Evolutionary conservation across 1,284 basidiomycete genomes (phyloP).

Genomic region (Cutaneotrichosporon arboriforme): DNA sequence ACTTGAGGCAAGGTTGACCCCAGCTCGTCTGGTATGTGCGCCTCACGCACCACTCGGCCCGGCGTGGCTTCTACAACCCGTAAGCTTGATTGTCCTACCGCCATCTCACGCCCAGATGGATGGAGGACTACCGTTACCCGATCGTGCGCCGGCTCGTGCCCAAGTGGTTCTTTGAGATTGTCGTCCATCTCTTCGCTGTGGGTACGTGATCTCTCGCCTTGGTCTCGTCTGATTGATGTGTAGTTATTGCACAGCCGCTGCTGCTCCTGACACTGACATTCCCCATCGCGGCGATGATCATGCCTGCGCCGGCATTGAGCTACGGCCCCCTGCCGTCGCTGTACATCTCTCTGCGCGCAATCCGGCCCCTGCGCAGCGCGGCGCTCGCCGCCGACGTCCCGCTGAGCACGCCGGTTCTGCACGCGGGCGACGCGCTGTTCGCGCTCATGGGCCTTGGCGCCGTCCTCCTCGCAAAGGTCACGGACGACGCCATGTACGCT

Average conservation of each 20-base stretch:
- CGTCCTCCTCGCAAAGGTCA: slow-evolving; percentile 63
- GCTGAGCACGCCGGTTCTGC: slow-evolving; percentile 34
- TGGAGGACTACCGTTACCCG: slow-evolving; percentile 87
- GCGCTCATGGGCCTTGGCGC: slow-evolving; percentile 60
- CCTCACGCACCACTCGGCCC: slow-evolving; percentile 74
- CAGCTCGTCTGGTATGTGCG: slow-evolving; percentile 61
- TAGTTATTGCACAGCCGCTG: slow-evolving; percentile 33
- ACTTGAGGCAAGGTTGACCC: slow-evolving; percentile 37
- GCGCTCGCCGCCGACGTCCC: slow-evolving; percentile 21
- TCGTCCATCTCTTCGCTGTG: slow-evolving; percentile 77
- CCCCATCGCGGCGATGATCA: slow-evolving; percentile 42
- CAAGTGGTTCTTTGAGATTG: slow-evolving; percentile 61
- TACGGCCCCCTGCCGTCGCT: slow-evolving; percentile 7
- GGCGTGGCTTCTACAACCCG: slow-evolving; percentile 71
- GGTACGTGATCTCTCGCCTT: slow-evolving; percentile 45
- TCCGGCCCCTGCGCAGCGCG: slow-evolving; percentile 36
- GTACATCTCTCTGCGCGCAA: neutral
- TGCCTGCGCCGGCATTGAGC: slow-evolving; percentile 16
- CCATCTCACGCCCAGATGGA: slow-evolving; percentile 34
- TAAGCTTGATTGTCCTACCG: slow-evolving; percentile 14
- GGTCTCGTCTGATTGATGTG: neutral
- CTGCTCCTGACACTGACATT: slow-evolving; percentile 68
- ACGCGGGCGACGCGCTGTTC: slow-evolving; percentile 59
- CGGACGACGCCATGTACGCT: slow-evolving; percentile 86
- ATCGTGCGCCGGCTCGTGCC: slow-evolving; percentile 66